These are phyloP conservation scores for Colletotrichum sp. DNA, from an alignment of 2,329 filamentous ascomycete genomes.

Conservation along the genomic window DNA sequence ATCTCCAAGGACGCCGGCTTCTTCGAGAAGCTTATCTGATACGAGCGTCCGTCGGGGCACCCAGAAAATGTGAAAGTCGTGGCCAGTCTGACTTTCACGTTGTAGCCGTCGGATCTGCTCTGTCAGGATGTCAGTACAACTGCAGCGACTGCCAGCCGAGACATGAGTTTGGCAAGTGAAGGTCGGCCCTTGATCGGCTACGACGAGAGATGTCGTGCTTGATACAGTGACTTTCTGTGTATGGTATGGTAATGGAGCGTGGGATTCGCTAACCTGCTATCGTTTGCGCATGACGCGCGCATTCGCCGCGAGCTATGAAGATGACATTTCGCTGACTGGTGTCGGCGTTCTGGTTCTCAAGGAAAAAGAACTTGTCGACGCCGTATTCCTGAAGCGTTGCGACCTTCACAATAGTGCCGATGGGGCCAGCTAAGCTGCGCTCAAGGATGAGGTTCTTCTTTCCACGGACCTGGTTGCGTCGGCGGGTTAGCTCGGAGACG, in stretches of 20 bases:
- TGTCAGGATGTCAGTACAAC: slow-evolving; percentile 44
- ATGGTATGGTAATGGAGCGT: neutral
- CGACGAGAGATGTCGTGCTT: neutral
- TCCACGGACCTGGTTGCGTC: slow-evolving; percentile 76
- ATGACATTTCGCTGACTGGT: slow-evolving; percentile 94
- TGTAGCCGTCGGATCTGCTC: slow-evolving; percentile 92
- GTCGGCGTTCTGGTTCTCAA: slow-evolving; percentile 95
- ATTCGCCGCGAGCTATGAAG: slow-evolving; percentile 91
- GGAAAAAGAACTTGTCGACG: slow-evolving; percentile 95
- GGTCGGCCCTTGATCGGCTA: neutral
- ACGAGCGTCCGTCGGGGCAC: slow-evolving; percentile 90
- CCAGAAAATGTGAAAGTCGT: slow-evolving; percentile 98
- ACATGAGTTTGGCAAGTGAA: neutral
- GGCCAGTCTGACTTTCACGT: slow-evolving; percentile 84
- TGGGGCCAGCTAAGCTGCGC: slow-evolving; percentile 84
- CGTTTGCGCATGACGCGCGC: slow-evolving; percentile 78
- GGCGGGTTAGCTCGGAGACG: slow-evolving; percentile 1
- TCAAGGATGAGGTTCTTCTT: slow-evolving; percentile 99
- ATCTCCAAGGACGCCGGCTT: slow-evolving; percentile 91
- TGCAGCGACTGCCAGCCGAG: slow-evolving; percentile 35
- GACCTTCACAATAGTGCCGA: slow-evolving; percentile 93
- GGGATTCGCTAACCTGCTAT: slow-evolving; percentile 77
- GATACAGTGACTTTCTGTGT: neutral
- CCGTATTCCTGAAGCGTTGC: slow-evolving; percentile 96
- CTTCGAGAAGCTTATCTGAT: slow-evolving; percentile 89